These are phyloP conservation scores for Gymnopilus junonius DNA, from an alignment of 768 basidiomycete species.

Conservation along the genomic window DNA sequence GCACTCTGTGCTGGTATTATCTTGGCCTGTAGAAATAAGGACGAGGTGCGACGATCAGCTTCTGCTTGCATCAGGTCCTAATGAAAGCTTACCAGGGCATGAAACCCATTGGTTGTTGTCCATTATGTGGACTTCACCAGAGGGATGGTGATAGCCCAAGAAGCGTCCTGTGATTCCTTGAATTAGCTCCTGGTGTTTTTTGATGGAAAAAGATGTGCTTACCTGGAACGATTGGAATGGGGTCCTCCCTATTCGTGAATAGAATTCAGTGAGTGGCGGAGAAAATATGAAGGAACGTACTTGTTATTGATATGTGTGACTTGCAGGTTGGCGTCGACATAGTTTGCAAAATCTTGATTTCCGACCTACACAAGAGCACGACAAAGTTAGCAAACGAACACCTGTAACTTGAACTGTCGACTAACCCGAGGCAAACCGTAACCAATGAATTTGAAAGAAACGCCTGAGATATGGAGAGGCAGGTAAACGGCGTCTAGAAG, in stretches of 20 bases:
- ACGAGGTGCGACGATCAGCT: neutral
- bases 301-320: conserved; percentile 68
- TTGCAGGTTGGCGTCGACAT: conserved; percentile 52
- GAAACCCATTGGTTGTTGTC: conserved; percentile 52
- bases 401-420: conserved; percentile 9
- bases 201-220: conserved; percentile 4
- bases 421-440: conserved; percentile 48
- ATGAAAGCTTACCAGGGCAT: conserved; percentile 50
- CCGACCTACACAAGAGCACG: conserved; percentile 41
- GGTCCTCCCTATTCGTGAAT: conserved; percentile 36
- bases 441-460: conserved; percentile 37
- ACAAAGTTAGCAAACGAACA: neutral
- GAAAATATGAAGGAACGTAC: conserved; percentile 23
- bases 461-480: conserved; percentile 48
- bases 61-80: too few species aligned
- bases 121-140: conserved; percentile 56
- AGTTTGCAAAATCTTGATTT: conserved; percentile 65
- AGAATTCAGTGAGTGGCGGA: neutral
- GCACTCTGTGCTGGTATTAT: conserved; percentile 50
- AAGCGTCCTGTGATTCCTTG: conserved; percentile 32
- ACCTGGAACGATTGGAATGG: conserved; percentile 46
- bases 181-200: neutral
- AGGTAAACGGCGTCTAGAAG: conserved; percentile 62
- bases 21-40: conserved; percentile 8
- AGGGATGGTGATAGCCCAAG: conserved; percentile 49